Evolutionary conservation across 148 eudicot species (phyloP), one percentile per base, ranked within the genome.

Genomic region (Spergularia marina): DNA sequence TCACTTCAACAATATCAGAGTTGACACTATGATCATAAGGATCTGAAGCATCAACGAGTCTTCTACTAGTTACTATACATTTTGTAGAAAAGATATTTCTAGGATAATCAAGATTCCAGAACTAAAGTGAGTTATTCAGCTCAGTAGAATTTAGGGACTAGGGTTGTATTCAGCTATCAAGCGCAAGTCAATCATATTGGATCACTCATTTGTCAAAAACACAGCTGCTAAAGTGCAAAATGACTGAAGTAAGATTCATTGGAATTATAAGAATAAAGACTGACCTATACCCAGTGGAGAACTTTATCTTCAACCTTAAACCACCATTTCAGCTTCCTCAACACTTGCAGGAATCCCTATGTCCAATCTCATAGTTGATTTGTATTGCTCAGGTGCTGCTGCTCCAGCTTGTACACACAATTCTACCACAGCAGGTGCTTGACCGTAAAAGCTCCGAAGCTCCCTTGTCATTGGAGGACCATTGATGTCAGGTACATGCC

Each of bases 281-380:
- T 53, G 47, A 30, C 57, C 30, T 70, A 8, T 52, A 70, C 25
- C 11, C 61, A 51, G 65, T 12, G 25, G 39, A 78, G 4, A 25
- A 64, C 1, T 15, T 60, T 61, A 73, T 69, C 74, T 79, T 74
- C 9, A 58, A 25, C 52, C 40, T 89, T 80, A 91, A 47, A 92
- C 96, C n/a, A 88, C 99, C 94, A 88, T 89, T 84, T 91, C 97
- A 4, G 92, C 92, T 83, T 95, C 98, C 86, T 81, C 83, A 53
- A 90, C 75, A 81, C 70, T 84, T 5, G 73, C 71, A 12, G 97
- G 99, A 78, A 95, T 91, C 52, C 97, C 97, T 15, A 95, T 89
- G 72, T 92, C 97, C 75, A 95, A 76, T 84, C 97, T 90, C 99
- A 95, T 95, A 13, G 98, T 95, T 7, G 97, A 82, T 70, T 82